Percentiles rank a stretch among this genome's conserved stretches.
Evolutionary conservation across 2,329 filamentous ascomycete species (phyloP).

Genomic region (Cladosporium sp.): DNA sequence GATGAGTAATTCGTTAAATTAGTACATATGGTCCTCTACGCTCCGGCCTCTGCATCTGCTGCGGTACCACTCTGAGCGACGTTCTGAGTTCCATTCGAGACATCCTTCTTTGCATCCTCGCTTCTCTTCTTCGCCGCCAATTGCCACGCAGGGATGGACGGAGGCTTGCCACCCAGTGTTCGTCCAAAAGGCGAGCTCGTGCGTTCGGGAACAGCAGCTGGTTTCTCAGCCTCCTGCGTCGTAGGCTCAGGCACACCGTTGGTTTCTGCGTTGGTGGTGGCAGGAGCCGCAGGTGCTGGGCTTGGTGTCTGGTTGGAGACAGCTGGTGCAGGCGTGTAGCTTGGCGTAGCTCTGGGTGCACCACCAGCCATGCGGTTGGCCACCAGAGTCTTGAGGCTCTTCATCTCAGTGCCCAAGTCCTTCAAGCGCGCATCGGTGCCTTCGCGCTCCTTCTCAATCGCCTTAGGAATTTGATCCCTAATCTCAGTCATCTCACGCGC

Average conservation of each 20-base stretch:
- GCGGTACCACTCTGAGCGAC: constrained; percentile 24
- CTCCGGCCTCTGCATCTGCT: constrained; percentile 9
- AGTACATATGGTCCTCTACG: neutral
- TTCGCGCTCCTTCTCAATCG: constrained; percentile 82
- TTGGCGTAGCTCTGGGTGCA: constrained; percentile 9
- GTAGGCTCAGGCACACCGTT: constrained; percentile 1
- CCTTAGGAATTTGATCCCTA: constrained; percentile 81
- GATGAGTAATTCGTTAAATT: neutral
- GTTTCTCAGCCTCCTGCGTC: constrained; percentile 17
- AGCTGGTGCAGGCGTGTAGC: constrained; percentile 6
- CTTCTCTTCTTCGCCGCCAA: constrained; percentile 47
- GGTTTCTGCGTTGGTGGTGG: neutral
- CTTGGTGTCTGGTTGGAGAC: neutral
- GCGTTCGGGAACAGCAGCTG: constrained; percentile 19
- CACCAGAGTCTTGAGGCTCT: constrained; percentile 86
- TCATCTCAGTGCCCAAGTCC: constrained; percentile 82
- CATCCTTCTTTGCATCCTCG: constrained; percentile 42
- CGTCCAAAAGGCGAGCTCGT: constrained; percentile 23
- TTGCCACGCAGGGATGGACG: constrained; percentile 52
- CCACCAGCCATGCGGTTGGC: constrained; percentile 52
- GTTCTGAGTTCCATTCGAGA: constrained; percentile 16
- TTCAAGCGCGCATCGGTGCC: constrained; percentile 73
- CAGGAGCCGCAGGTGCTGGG: neutral
- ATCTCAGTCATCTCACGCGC: constrained; percentile 80
- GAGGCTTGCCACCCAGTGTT: constrained; percentile 25